Evolutionary conservation across 352 stramenopile species (phyloP).

Genomic region (Globisporangium mamillatum): DNA sequence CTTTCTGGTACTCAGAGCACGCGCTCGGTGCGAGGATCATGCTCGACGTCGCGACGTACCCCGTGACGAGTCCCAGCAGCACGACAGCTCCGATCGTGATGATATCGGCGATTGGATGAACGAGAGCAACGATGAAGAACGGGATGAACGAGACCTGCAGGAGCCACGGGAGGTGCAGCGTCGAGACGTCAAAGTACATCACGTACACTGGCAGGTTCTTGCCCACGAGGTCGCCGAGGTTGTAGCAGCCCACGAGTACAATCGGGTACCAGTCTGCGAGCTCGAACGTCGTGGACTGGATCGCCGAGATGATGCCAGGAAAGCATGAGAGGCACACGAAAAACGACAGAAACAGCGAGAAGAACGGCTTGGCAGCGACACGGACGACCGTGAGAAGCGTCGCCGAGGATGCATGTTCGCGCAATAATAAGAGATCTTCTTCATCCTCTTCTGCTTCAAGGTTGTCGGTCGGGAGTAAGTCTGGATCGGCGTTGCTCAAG

Average conservation of each 20-base stretch:
- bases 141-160: slow-evolving; percentile 67
- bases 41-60: slow-evolving; percentile 74
- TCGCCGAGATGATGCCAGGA: slow-evolving; percentile 69
- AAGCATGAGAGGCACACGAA: slow-evolving; percentile 81
- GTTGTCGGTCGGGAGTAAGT: slow-evolving; percentile 11
- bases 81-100: slow-evolving; percentile 48
- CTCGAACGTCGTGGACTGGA: slow-evolving; percentile 54
- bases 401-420: slow-evolving; percentile 37
- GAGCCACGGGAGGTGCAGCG: slow-evolving; percentile 62
- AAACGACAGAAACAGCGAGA: slow-evolving; percentile 74
- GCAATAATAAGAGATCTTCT: slow-evolving; percentile 32
- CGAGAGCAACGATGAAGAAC: slow-evolving; percentile 57
- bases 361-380: slow-evolving; percentile 66
- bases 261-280: slow-evolving; percentile 76
- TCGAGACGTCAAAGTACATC: slow-evolving; percentile 70
- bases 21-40: slow-evolving; percentile 76
- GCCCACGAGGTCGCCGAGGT: slow-evolving; percentile 70
- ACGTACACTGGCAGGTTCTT: slow-evolving; percentile 73
- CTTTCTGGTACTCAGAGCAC: slow-evolving; percentile 76
- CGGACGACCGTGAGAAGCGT: slow-evolving; percentile 60
- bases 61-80: slow-evolving; percentile 61
- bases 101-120: slow-evolving; percentile 58
- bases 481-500: slow-evolving; percentile 17
- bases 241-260: slow-evolving; percentile 73
- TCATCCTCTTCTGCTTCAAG: slow-evolving; percentile 24